A percentile compares a stretch with the other conserved stretches of the same genome.
Evolutionary conservation across 345 rosid genomes (phyloP).

Genomic region (Dimocarpus longan): DNA sequence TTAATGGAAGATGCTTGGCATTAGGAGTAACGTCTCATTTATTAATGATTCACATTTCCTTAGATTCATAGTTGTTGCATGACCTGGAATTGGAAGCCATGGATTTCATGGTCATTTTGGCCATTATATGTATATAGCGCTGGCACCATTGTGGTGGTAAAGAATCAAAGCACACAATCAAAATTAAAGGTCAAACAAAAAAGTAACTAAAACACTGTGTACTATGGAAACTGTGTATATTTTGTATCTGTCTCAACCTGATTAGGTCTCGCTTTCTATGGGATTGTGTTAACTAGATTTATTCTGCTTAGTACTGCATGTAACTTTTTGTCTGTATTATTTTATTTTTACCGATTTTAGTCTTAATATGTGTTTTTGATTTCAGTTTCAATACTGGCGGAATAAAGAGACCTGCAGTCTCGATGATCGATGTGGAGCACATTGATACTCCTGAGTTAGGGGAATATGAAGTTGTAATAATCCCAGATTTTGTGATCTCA

Average conservation of each 20-base stretch:
- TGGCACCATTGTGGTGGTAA: no score
- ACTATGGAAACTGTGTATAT: background rate
- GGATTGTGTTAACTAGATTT: background rate
- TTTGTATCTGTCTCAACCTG: background rate
- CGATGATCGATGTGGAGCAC: constrained; percentile 37
- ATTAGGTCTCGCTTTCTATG: background rate
- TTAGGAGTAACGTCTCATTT: background rate
- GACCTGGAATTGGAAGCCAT: background rate
- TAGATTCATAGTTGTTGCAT: background rate
- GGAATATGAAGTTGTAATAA: constrained; percentile 45
- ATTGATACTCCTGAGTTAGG: constrained; percentile 36
- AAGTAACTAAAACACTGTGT: background rate
- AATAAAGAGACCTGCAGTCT: constrained; percentile 35
- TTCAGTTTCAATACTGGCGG: constrained; percentile 28
- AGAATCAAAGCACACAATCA: no score
- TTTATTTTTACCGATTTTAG: background rate
- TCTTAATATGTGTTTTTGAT: background rate
- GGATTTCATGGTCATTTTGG: no score
- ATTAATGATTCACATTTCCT: background rate
- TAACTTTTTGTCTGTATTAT: background rate
- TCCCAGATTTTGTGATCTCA: constrained; percentile 44
- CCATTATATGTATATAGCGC: no score
- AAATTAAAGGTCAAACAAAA: background rate
- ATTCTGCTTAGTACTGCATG: background rate
- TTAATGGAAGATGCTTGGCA: background rate